These are phyloP conservation scores for Carpinus fangiana DNA, from an alignment of 306 rosid species.

Conservation along the genomic window DNA sequence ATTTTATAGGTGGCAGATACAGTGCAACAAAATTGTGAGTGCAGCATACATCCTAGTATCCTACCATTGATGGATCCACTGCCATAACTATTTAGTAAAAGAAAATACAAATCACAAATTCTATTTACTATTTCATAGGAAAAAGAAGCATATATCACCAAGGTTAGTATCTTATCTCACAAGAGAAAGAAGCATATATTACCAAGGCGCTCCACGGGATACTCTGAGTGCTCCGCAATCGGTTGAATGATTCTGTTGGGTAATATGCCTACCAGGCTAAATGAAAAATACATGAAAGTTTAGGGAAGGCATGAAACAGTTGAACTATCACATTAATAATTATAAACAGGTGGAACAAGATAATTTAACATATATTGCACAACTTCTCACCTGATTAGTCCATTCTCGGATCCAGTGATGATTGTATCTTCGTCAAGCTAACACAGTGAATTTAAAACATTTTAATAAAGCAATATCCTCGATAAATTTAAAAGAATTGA, in stretches of 20 bases:
- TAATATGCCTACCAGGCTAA: constrained; percentile 78
- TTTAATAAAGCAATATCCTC: constrained; percentile 9
- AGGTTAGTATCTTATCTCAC: not conserved
- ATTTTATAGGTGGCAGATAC: not conserved
- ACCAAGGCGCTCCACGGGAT: constrained; percentile 91
- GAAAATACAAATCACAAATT: not conserved
- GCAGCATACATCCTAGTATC: not conserved
- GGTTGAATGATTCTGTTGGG: constrained; percentile 91
- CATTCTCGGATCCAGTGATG: constrained; percentile 88
- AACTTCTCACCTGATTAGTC: constrained; percentile 80
- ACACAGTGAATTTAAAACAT: constrained; percentile 2
- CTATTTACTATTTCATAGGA: not conserved
- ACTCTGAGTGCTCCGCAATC: constrained; percentile 88
- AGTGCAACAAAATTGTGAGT: not conserved
- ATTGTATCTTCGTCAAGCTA: constrained; percentile 96
- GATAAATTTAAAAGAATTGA: constrained; percentile 11
- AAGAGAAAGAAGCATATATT: constrained; percentile 28
- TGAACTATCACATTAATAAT: constrained; percentile 8
- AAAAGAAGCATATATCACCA: constrained; percentile 46
- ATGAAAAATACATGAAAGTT: constrained; percentile 1
- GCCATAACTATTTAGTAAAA: not conserved
- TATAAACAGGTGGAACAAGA: not conserved
- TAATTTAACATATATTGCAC: constrained; percentile 17
- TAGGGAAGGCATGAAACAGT: constrained; percentile 12
- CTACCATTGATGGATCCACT: not conserved